Base-by-base conservation (phyloP, 176 grass and related monocot genomes). In the Hordeum vulgare region DNA sequence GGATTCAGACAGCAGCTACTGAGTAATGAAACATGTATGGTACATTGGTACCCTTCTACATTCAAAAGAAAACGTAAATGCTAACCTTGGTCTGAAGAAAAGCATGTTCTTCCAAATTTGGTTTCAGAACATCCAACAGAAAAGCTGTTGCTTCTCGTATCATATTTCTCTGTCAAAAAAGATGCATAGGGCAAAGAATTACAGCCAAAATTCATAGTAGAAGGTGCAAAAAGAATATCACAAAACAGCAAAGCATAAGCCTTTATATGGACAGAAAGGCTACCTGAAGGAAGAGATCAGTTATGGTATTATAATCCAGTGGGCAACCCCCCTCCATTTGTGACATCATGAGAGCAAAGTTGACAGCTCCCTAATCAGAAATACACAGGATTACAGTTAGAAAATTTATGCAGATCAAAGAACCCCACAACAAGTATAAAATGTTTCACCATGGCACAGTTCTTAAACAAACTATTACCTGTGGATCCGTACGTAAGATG, bases 331-430 rank as follows among this genome's bases (percentile, higher is more conserved):
- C 94, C 77, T 97, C 94, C 94, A 97, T 97, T 89, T 97, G 94
- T 85, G 94, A 97, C 95, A 97, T 94, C 95, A 97, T 97, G 47
- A 97, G 90, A 75, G 95, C 90, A 94, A 97, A 97, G 85, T 94
- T 92, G 14, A 94, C 94, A 74, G 92, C 94, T 75, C 94, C 94
- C 94, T 97, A 83, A 11, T 73, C 26, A 68, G 65, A 20, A 62
- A 74, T 9, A 27, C 6, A 81, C 40, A 91, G 2, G 18, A 61
- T 28, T 8, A 79, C 58, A 34, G 53, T 80, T 66, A 59, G 4
- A 63, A 61, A 81, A 83, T 62, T 37, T 54, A 40, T 54, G 42
- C 61, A 90, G 61, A 68, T 54, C 42, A 84, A 81, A 24, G 34
- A 81, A 61, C 51, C 36, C 15, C 18, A 80, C 36, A 80, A 83